phyloP scores from a whole-genome alignment of 495 filamentous ascomycete species.

The Jackrogersella multiformis region DNA sequence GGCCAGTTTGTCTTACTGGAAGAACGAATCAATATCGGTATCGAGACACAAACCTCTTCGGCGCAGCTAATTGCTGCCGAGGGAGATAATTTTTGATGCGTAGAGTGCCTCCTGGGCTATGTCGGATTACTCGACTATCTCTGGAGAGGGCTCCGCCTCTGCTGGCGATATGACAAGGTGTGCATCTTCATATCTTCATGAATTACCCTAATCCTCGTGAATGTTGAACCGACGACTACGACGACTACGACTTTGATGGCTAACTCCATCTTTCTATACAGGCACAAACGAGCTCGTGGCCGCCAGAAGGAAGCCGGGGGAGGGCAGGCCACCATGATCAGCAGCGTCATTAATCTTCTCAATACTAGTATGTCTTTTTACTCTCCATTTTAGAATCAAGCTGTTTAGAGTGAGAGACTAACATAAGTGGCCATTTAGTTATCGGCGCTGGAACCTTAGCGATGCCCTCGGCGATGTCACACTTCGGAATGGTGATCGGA shows the following conservation, averaged over 20 bases:
- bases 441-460: constrained; percentile 93
- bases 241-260: background rate
- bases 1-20: constrained; percentile 13
- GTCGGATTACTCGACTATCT: constrained; percentile 56
- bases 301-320: constrained; percentile 53
- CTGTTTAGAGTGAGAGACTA: background rate
- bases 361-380: constrained; percentile 78
- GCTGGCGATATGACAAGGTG: constrained; percentile 55
- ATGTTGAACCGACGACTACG: background rate
- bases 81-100: constrained; percentile 8
- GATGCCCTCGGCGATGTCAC: constrained; percentile 91
- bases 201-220: too few relatives aligned
- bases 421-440: constrained; percentile 60
- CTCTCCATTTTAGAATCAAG: background rate
- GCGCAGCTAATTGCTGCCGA: constrained; percentile 13
- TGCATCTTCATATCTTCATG: too few relatives aligned
- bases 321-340: constrained; percentile 87
- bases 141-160: constrained; percentile 47
- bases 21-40: constrained; percentile 1
- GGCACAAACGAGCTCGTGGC: constrained; percentile 48
- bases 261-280: constrained; percentile 29
- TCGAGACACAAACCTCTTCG: constrained; percentile 20
- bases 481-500: constrained; percentile 88
- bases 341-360: constrained; percentile 91
- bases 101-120: constrained; percentile 44